These are phyloP conservation scores for Saitozyma podzolica DNA, from an alignment of 768 basidiomycete species.

Conservation along the genomic window DNA sequence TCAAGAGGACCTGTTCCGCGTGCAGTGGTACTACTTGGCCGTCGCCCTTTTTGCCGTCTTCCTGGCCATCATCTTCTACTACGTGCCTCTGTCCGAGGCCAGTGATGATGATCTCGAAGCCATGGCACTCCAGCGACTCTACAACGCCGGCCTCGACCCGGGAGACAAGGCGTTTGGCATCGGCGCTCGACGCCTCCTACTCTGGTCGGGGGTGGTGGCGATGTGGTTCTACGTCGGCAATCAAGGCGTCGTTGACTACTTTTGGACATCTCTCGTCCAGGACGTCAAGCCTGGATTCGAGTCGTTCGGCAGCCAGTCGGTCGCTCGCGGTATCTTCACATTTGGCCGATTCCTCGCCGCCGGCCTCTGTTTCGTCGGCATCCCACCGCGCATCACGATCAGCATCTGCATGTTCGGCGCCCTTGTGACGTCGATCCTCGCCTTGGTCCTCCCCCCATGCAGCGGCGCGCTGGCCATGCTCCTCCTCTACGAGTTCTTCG, in stretches of 20 bases:
- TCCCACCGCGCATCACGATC: slow-evolving; percentile 39
- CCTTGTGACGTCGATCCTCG: slow-evolving; percentile 30
- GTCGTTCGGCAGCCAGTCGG: slow-evolving; percentile 6
- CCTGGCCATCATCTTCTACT: slow-evolving; percentile 47
- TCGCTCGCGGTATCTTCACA: slow-evolving; percentile 34
- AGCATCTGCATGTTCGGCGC: slow-evolving; percentile 33
- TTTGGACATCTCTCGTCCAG: slow-evolving; percentile 25
- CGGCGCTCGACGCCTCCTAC: slow-evolving; percentile 16
- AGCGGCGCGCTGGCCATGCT: slow-evolving; percentile 21
- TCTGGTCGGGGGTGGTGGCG: slow-evolving; percentile 23
- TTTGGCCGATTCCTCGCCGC: slow-evolving; percentile 39
- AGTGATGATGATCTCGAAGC: slow-evolving; percentile 40
- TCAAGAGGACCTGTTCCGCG: slow-evolving; percentile 31
- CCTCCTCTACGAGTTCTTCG: slow-evolving; percentile 39
- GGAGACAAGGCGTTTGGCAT: slow-evolving; percentile 19
- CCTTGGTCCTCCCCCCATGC: slow-evolving; percentile 23
- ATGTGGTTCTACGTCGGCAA: slow-evolving; percentile 43
- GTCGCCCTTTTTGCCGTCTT: slow-evolving; percentile 43
- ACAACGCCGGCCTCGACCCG: slow-evolving; percentile 23
- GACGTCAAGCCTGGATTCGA: slow-evolving; percentile 18
- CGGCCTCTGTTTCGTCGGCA: slow-evolving; percentile 29
- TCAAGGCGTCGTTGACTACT: slow-evolving; percentile 39
- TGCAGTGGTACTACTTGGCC: slow-evolving; percentile 50
- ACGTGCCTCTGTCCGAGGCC: slow-evolving; percentile 43
- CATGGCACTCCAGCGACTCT: slow-evolving; percentile 22